Base-by-base conservation (phyloP, 83 land plant genomes). In the Thuja plicata region DNA sequence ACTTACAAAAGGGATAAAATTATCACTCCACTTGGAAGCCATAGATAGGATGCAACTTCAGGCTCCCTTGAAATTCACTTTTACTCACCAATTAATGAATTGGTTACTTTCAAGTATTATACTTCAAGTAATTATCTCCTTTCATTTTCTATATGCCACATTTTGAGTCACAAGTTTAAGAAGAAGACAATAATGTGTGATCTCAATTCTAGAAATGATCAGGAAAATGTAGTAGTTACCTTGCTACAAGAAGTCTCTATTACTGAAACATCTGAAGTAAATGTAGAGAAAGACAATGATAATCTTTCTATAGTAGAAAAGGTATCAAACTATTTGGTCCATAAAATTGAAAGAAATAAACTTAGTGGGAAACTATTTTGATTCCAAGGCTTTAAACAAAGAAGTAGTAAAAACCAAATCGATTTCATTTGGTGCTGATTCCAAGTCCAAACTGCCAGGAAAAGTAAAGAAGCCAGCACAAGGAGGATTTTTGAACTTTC, bases 141-240 rank as follows among this genome's bases (percentile, higher is more conserved):
- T 84, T 90, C 99, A 77, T 88, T 90, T 88, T 93, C 99, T 41
- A 85, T 94, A 88, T 94, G 95, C 90, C 96, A 97, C 78, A 86
- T 97, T 43, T 78, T 97, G 89, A 90, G 93, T 66, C 97, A 97
- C 87, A n/a, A n/a, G n/a, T 94, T 95, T 89, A 97, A 95, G 74
- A 95, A 94, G 79, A 92, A 95, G 89, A 94, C 80, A 86, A 95
- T 97, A 81, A 83, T 94, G 88, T 95, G 91, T 57, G 94, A 93
- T 48, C 92, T 93, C 90, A 85, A 16, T 40, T 85, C 84, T 43
- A 92, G 57, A 89, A 24, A 85, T 66, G 38, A 3, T 43, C 87
- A 83, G 55, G 73, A 38, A 81, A 70, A 45, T 38, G 87, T 60
- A 88, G 89, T 46, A 82, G 48, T 55, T 82, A 30, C 32, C 55